Evolutionary conservation across 768 basidiomycete genomes (phyloP), one percentile per base, ranked within the genome.

Genomic region (Phylloporus rhodoxanthus): DNA sequence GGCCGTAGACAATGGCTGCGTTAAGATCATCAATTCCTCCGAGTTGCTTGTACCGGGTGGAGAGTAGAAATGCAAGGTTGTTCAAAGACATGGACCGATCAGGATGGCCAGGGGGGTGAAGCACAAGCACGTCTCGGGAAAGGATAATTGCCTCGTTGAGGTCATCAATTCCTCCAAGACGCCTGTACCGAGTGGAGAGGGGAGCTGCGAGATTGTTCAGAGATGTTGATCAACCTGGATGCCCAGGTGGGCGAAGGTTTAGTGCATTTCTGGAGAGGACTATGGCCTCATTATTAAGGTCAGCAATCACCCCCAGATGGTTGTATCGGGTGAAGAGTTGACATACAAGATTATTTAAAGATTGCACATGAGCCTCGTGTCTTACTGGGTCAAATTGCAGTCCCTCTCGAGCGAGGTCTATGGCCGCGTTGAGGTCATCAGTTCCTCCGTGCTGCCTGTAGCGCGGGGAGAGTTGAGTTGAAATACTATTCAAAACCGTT

Each of bases 101-200:
- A 3, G 15, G 25, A 10, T 42, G 25, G 8, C 28, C 41, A 9
- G 7, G 25, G 1, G 19, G 43, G 11, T 13, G 13, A 8, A 43
- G 43, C 3, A 6, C 29, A 4, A 32, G 11, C 4, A 10, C 43
- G 0, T 43, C 29, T 15, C 43, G 17, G 20, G 3, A 30, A 2
- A 21, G 29, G 5, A 2, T 17, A 32, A 32, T 43, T 19, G 43
- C 41, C 36, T 55, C 51, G 3, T 61, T 36, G n/a, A 65, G 36
- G 44, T 57, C 52, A 21, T 26, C 36, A 13, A 23, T 13, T 9
- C 23, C 5, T 15, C 38, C 13, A n/a, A 28, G 43, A n/a, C 4
- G 5, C n/a, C 40, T n/a, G 25, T 37, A 49, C 7, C 43, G 52
- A 26, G 30, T 8, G 43, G 29, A 47, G 26, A 61, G 57, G 11